A percentile compares a stretch with the other conserved stretches of the same genome.
Evolutionary conservation across 305 asterid genomes (phyloP).

Genomic region (Fraxinus angustifolia): DNA sequence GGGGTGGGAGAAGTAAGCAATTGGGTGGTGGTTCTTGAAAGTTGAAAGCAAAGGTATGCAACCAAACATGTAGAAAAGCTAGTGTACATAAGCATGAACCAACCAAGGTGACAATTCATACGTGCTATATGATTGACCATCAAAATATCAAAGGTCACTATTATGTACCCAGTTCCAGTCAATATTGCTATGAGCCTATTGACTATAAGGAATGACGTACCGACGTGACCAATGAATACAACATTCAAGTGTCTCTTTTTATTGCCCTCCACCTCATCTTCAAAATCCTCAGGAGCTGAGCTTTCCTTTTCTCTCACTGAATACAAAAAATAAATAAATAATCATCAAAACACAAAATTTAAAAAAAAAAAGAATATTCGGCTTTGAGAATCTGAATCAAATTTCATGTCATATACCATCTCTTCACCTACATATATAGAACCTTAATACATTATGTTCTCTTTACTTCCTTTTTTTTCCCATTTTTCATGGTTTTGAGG

Average conservation of each 20-base stretch:
- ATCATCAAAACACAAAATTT: conserved; percentile 4
- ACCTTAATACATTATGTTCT: not conserved
- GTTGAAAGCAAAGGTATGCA: not conserved
- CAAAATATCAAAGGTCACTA: not conserved
- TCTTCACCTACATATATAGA: not conserved
- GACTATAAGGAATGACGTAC: conserved; percentile 36
- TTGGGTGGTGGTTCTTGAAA: not conserved
- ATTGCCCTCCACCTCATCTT: conserved; percentile 39
- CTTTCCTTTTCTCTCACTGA: conserved; percentile 53
- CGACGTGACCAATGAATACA: conserved; percentile 92
- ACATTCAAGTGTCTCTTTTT: conserved; percentile 81
- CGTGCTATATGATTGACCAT: not conserved
- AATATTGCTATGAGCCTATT: not conserved
- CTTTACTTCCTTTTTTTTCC: not conserved
- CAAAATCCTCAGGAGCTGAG: conserved; percentile 44
- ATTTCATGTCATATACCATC: not conserved
- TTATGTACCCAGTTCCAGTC: not conserved
- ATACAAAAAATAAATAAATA: conserved; percentile 6
- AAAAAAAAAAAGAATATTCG: not conserved
- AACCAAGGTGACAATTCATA: not conserved
- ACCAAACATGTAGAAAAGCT: not conserved
- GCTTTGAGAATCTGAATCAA: not conserved
- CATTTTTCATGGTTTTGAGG: not conserved
- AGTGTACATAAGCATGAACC: not conserved
- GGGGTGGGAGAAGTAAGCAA: not conserved